Conservation (phyloP, 257 asterid species). For the Przewalskia tangutica region DNA sequence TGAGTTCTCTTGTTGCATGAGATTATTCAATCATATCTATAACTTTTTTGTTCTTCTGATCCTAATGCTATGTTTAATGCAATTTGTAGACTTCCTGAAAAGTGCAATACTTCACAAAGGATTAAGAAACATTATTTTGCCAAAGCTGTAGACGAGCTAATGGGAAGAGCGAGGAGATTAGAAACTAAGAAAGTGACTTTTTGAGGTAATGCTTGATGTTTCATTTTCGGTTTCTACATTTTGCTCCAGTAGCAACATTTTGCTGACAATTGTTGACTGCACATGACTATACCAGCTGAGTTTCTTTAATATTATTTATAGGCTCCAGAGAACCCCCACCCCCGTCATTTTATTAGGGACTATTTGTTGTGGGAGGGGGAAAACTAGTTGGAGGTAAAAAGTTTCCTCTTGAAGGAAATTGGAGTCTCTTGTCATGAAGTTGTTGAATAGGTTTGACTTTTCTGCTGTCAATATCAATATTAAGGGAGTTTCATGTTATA, state of each 20-base stretch:
- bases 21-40: background rate
- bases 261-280: background rate
- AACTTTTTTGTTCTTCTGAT: background rate
- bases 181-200: constrained; percentile 54
- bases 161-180: constrained; percentile 48
- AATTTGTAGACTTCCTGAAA: constrained; percentile 28
- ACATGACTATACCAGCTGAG: background rate
- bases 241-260: background rate
- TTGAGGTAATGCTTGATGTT: constrained; percentile 38
- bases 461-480: background rate
- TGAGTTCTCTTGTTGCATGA: constrained; percentile 6
- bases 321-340: background rate
- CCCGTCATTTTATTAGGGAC: background rate
- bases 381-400: background rate
- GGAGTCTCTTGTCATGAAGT: background rate
- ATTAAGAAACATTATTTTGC: constrained; percentile 22
- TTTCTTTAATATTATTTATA: background rate
- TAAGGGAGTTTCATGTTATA: background rate
- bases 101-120: constrained; percentile 21
- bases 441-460: background rate
- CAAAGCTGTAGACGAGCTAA: constrained; percentile 30
- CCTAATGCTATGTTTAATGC: background rate
- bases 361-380: background rate
- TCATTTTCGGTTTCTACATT: background rate
- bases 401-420: background rate